Evolutionary conservation across 2,329 filamentous ascomycete genomes (phyloP), one percentile per base, ranked within the genome.

Genomic region (Tolypocladium ophioglossoides): DNA sequence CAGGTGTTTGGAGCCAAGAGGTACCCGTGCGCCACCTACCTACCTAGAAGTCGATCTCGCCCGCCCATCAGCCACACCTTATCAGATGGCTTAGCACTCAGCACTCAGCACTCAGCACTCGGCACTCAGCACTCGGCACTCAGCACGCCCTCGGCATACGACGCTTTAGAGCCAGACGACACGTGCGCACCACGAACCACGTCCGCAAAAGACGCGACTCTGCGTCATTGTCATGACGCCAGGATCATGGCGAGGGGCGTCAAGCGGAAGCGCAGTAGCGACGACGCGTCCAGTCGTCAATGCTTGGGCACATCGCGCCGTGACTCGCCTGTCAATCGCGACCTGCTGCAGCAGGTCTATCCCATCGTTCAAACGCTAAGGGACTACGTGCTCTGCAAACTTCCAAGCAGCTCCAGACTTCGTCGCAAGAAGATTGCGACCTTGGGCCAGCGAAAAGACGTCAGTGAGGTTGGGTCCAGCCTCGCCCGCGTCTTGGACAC

Each of bases 311-410:
- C 27, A 27, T 34, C 32, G 27, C 32, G 41, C 20, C 49, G 27
- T n/a, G 49, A 54, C n/a, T 57, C 61, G 47, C 58, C 63, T 18
- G 62, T 70, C 50, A 71, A 62, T 61, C 84, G 89, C 64, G 80
- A 82, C 53, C 78, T 94, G 37, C 75, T 95, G 54, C 76, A 76
- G 48, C 78, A 79, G 57, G 87, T 85, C 70, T 95, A 91, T 69
- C 70, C 77, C 9, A 70, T 77, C 49, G 78, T 91, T 14, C 68
- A 82, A 54, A 84, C 84, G 0, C 73, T 96, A 55, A 83, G 89
- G 62, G 76, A 86, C 55, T 88, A 89, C 71, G 72, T 91, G 40
- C 72, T 91, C 50, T 73, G 74, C 22, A 80, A 76, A 56, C 77
- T 95, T 12, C 86, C 88, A 0, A 60, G 68, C n/a, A 76, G 81